Evolutionary conservation across 495 filamentous ascomycete genomes (phyloP), one percentile per base, ranked within the genome.

Genomic region (Evernia prunastri): DNA sequence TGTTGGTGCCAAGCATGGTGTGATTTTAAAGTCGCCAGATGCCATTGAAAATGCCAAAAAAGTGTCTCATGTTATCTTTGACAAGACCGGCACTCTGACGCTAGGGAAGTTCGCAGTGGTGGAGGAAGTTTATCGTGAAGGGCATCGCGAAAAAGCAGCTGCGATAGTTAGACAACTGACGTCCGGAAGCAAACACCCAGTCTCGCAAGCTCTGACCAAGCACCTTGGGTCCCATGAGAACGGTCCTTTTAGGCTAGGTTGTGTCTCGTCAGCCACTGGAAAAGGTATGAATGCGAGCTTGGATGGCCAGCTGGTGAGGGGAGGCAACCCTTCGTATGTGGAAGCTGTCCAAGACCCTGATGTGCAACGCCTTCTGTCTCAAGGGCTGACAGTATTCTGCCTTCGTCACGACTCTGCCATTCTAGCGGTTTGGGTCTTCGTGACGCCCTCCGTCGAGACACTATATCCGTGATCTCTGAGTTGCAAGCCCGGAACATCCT

Each of bases 11-110:
- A 81, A 86, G 54, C 72, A 77, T 47, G 90, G 89, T 0, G 71
- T 94, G 27, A 80, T 92, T 43, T 84, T 91, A 72, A 89, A 89
- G 66, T 78, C 85, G 8, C 79, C 87, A 6, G 78, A 82, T 54
- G 79, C 80, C 8, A 81, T 89, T 18, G 89, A 92, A 72, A 75
- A 81, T 4, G 87, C 84, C 0, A 69, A 81, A 63, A 87, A 84
- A 37, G 77, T 81, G 0, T 78, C 83, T 0, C 84, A 90, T 66
- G 81, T 92, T n/a, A 79, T 92, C 7, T 90, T 94, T 67, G 90
- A 92, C 78, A 92, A 93, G 72, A 92, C 89, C 1, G 90, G 90
- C 0, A 94, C 89, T 5, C 72, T 93, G 1, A 92, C 90, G 0
- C 72, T 79, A 56, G 87, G 86, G 0, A 80, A 79, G 43, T 75